These are phyloP conservation scores for Malus sieversii DNA, from an alignment of 306 rosid species.

Conservation along the genomic window DNA sequence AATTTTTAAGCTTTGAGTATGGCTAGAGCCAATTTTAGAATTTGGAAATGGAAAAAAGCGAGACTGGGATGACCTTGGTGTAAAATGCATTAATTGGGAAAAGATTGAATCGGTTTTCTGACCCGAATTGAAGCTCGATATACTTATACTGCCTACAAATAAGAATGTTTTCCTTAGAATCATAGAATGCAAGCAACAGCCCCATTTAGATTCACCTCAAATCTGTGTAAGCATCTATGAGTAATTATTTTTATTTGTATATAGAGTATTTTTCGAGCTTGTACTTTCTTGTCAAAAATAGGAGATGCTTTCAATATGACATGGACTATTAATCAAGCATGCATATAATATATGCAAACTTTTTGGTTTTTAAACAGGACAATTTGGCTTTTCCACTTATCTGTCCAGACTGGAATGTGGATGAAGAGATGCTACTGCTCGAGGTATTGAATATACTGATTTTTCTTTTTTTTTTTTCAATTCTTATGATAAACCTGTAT, in stretches of 20 bases:
- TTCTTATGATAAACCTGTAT: not conserved
- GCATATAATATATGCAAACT: not conserved
- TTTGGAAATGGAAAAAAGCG: not conserved
- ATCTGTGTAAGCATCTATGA: not conserved
- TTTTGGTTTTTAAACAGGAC: conserved; percentile 43
- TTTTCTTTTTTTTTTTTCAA: not conserved
- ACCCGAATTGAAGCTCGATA: not conserved
- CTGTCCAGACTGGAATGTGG: conserved; percentile 86
- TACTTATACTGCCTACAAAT: not conserved
- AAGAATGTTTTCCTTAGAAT: not conserved
- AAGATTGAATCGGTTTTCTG: not conserved
- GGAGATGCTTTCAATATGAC: not conserved
- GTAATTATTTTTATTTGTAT: not conserved
- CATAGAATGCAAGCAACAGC: not conserved
- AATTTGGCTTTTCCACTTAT: conserved; percentile 82
- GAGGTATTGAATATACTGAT: conserved; percentile 34
- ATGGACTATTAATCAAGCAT: not conserved
- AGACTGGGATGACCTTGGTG: not conserved
- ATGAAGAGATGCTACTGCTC: conserved; percentile 74
- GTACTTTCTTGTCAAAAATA: not conserved
- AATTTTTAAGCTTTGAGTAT: not conserved
- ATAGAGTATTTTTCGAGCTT: not conserved
- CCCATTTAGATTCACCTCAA: not conserved
- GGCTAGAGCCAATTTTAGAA: not conserved
- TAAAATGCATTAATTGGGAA: not conserved